Base-by-base conservation (phyloP, 352 stramenopile species). In the Thalassiosira livingstoniorum region DNA sequence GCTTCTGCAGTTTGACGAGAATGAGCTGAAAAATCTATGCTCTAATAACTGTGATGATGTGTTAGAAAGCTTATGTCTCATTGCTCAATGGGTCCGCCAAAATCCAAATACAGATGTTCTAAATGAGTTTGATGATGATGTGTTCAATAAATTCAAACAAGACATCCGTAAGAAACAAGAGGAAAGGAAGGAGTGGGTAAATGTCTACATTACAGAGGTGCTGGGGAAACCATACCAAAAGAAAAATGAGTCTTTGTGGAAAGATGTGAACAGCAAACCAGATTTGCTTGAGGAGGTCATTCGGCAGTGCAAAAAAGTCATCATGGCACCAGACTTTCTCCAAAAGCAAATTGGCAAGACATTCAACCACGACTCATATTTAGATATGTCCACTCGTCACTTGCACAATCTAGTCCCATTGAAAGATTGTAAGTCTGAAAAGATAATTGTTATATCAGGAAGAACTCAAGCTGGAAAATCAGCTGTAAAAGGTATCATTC, bases 381-480 rank as follows among this genome's bases (percentile, higher is more conserved):
- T 84, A 1, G 54, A 72, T 27, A 84, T 80, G 47, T 11, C 62
- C 23, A 51, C 76, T 13, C 35, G 61, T 23, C 63, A 75, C 47
- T 71, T 84, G 15, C 75, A 83, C 31, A 57, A 67, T 37, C 23
- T 57, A 29, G 51, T 73, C 47, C 57, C 27, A 39, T 45, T n/a
- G 15, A 3, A 65, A 57, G 62, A 75, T 32, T 57, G 34, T 27
- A n/a, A 10, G 42, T 3, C 5, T 18, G 68, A 73, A 58, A 81
- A 77, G 32, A 66, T 67, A 5, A 66, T 80, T 42, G 55, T 84
- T 15, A 47, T 84, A 29, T 54, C 64, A n/a, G 77, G 77, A 23
- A 35, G 69, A 15, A 84, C 77, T 43, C 77, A 80, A 45, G 32
- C 37, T 68, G 77, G 77, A n/a, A 84, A 84, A 57, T 71, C 62